These are phyloP conservation scores for Fusarium newnesense DNA, from an alignment of 2,329 filamentous ascomycete genomes.

Conservation along the genomic window DNA sequence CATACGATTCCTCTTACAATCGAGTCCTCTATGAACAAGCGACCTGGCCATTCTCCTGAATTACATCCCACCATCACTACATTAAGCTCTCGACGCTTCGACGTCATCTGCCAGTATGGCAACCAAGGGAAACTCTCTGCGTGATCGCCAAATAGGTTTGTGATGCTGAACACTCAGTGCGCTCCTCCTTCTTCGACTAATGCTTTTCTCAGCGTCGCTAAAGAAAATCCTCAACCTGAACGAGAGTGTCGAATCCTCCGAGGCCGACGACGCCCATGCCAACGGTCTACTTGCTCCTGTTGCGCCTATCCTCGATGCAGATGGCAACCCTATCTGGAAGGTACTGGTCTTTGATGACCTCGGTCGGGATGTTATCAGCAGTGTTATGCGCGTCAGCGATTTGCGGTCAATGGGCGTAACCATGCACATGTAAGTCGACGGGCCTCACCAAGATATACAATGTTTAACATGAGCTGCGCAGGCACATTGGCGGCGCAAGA, in stretches of 20 bases:
- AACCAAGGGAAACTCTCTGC: slow-evolving; percentile 57
- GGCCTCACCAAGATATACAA: background rate
- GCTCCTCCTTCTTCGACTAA: slow-evolving; percentile 7
- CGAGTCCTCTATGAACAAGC: background rate
- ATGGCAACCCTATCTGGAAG: slow-evolving; percentile 97
- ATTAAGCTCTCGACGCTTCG: slow-evolving; percentile 20
- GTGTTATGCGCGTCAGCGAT: slow-evolving; percentile 93
- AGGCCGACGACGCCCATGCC: slow-evolving; percentile 70
- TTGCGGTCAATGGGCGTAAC: slow-evolving; percentile 94
- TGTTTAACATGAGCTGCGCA: slow-evolving; percentile 50
- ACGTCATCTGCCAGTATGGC: slow-evolving; percentile 54
- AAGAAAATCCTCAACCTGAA: slow-evolving; percentile 97
- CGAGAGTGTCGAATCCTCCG: slow-evolving; percentile 70
- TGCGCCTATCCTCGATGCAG: slow-evolving; percentile 83
- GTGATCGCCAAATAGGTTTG: slow-evolving; percentile 63
- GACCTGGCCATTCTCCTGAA: slow-evolving; percentile 17
- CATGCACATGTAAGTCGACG: slow-evolving; percentile 80
- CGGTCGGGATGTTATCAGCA: slow-evolving; percentile 95
- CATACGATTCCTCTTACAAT: background rate
- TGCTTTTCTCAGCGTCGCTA: slow-evolving; percentile 74
- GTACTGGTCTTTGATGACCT: slow-evolving; percentile 93
- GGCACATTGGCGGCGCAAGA: slow-evolving; percentile 82
- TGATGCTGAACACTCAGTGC: background rate
- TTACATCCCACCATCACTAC: slow-evolving; percentile 40
- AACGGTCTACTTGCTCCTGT: slow-evolving; percentile 74